These are phyloP conservation scores for Evernia prunastri DNA, from an alignment of 495 filamentous ascomycete species.

Conservation along the genomic window DNA sequence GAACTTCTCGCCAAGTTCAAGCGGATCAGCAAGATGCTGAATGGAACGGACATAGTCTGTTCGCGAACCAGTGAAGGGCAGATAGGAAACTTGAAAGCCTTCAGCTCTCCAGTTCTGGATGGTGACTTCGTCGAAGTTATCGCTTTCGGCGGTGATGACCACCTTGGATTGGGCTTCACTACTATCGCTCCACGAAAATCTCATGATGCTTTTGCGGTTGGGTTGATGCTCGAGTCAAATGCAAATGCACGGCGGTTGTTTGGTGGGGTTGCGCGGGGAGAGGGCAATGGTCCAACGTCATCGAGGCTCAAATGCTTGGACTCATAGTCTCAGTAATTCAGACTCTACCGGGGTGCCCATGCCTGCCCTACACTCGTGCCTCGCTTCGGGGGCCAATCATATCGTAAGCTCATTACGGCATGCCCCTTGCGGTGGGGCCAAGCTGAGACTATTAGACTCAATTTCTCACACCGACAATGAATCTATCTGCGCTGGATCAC, in stretches of 20 bases:
- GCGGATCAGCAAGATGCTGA: slow-evolving; percentile 37
- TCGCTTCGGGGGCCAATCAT: no score
- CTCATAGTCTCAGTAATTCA: no score
- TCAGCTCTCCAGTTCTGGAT: slow-evolving; percentile 57
- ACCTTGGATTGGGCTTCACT: slow-evolving; percentile 40
- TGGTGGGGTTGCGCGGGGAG: neutral
- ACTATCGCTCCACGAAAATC: slow-evolving; percentile 12
- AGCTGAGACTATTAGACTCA: no score
- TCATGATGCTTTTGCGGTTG: slow-evolving; percentile 4
- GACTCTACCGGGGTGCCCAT: no score
- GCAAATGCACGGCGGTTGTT: neutral
- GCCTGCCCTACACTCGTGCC: no score
- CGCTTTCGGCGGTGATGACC: slow-evolving; percentile 57
- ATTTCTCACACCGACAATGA: neutral
- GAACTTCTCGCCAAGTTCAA: slow-evolving; percentile 46
- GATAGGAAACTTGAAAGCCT: slow-evolving; percentile 58
- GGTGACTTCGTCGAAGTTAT: slow-evolving; percentile 53
- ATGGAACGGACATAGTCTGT: slow-evolving; percentile 49
- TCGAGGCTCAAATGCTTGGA: neutral
- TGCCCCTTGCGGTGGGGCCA: no score
- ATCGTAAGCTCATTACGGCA: no score
- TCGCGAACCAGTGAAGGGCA: slow-evolving; percentile 48
- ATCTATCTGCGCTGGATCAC: neutral
- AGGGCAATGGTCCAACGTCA: neutral
- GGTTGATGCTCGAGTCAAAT: neutral